A percentile compares a stretch with the other conserved stretches of the same genome.
Evolutionary conservation across 805 yeast species (phyloP).

Genomic region (Wickerhamiella australiensis): DNA sequence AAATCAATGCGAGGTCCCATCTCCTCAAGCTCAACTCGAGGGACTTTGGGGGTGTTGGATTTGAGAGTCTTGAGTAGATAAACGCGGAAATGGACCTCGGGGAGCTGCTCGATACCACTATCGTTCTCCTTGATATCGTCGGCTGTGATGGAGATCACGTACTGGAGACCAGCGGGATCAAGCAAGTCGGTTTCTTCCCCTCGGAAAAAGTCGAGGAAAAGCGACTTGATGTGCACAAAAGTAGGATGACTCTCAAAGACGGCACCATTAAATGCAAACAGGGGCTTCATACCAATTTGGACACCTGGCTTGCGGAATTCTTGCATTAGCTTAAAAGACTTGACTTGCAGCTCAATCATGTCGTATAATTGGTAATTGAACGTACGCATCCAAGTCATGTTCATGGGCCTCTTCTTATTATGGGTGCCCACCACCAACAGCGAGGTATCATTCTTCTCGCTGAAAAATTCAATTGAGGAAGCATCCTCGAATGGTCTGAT

Average conservation of each 20-base stretch:
- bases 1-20: conserved; percentile 94
- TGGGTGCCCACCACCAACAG: conserved; percentile 64
- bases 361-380: conserved; percentile 85
- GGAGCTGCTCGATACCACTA: conserved; percentile 43
- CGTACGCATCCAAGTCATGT: conserved; percentile 75
- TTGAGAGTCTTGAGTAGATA: conserved; percentile 70
- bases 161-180: conserved; percentile 92
- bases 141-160: conserved; percentile 69
- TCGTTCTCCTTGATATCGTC: conserved; percentile 60
- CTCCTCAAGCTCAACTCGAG: conserved; percentile 89
- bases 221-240: conserved; percentile 71
- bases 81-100: conserved; percentile 79
- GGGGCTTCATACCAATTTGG: conserved; percentile 81
- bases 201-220: conserved; percentile 81
- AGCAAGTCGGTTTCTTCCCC: conserved; percentile 72
- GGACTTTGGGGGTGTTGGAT: conserved; percentile 62
- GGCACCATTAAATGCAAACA: conserved; percentile 87
- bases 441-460: conserved; percentile 89
- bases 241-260: conserved; percentile 83
- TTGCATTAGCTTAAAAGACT: conserved; percentile 49
- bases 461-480: conserved; percentile 71
- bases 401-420: conserved; percentile 88
- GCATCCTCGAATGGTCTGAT: conserved; percentile 89
- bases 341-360: conserved; percentile 75
- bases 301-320: conserved; percentile 77